Conservation (phyloP, 306 rosid species). For the Alnus rubra region DNA sequence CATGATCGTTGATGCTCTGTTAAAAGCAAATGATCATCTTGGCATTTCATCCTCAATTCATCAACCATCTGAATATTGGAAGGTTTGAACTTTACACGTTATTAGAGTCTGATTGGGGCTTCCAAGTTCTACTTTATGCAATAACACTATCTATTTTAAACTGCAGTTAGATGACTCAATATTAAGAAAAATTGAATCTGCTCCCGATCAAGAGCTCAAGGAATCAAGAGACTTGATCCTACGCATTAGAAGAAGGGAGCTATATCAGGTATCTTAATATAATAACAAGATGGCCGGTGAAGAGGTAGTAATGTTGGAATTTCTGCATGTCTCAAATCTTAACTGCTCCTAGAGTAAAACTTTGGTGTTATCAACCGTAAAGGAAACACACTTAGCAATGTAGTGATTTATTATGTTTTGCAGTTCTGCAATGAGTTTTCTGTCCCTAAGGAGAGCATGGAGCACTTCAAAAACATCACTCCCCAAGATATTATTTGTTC, state of each 20-base stretch:
- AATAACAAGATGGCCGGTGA: background rate
- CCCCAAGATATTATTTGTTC: slow-evolving; percentile 86
- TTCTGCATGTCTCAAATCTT: background rate
- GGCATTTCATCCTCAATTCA: slow-evolving; percentile 54
- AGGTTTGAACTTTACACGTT: slow-evolving; percentile 49
- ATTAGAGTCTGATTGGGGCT: slow-evolving; percentile 13
- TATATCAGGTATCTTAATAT: slow-evolving; percentile 61
- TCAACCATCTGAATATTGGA: slow-evolving; percentile 81
- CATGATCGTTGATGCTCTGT: slow-evolving; percentile 73
- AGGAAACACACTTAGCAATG: background rate
- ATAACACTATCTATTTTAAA: slow-evolving; percentile 15
- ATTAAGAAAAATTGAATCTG: slow-evolving; percentile 57
- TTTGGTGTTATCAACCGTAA: background rate
- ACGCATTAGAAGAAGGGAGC: slow-evolving; percentile 78
- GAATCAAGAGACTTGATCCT: slow-evolving; percentile 71
- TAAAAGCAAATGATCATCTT: slow-evolving; percentile 64
- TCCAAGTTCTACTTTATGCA: slow-evolving; percentile 20
- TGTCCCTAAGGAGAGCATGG: slow-evolving; percentile 76
- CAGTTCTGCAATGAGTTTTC: slow-evolving; percentile 91
- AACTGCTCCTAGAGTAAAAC: background rate
- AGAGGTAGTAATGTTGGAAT: background rate
- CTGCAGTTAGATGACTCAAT: slow-evolving; percentile 82
- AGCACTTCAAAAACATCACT: slow-evolving; percentile 59
- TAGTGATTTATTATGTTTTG: slow-evolving; percentile 22
- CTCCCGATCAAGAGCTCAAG: slow-evolving; percentile 57